Evolutionary conservation across 139 green algal species (phyloP).

Genomic region (Chlamydomonas incerta): DNA sequence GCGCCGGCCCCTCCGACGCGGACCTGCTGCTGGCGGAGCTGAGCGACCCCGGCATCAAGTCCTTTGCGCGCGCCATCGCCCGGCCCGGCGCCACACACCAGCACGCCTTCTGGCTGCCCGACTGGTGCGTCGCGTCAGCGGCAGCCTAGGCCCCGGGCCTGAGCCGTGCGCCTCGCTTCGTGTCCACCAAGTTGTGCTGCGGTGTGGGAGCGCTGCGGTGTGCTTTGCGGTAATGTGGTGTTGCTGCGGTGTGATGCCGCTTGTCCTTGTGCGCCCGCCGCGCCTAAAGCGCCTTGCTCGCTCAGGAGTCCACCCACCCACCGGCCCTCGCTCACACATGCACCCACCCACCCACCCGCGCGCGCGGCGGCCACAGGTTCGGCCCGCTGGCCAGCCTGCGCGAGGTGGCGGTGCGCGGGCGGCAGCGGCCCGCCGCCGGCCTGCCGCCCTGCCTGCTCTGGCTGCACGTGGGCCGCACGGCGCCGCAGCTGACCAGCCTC

Average conservation of each 20-base stretch:
- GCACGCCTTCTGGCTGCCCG: slow-evolving; percentile 33
- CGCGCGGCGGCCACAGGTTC: too few relatives aligned
- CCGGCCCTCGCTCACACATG: too few relatives aligned
- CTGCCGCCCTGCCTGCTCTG: slow-evolving; percentile 27
- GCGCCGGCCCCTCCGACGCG: background rate
- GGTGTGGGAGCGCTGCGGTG: too few relatives aligned
- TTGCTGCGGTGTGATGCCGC: too few relatives aligned
- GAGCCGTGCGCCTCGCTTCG: too few relatives aligned
- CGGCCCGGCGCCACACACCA: slow-evolving; percentile 6
- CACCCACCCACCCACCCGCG: too few relatives aligned
- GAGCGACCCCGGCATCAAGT: slow-evolving; percentile 22
- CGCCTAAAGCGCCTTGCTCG: too few relatives aligned
- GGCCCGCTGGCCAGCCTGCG: background rate
- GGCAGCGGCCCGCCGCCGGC: slow-evolving; percentile 8
- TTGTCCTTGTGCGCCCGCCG: too few relatives aligned
- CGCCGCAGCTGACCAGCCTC: background rate
- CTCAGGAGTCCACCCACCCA: too few relatives aligned
- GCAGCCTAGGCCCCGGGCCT: too few relatives aligned
- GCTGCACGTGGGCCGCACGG: slow-evolving; percentile 24
- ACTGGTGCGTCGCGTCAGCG: slow-evolving; percentile 14
- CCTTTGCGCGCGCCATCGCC: background rate
- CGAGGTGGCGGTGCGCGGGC: slow-evolving; percentile 16
- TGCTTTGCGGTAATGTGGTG: too few relatives aligned
- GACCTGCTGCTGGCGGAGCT: background rate
- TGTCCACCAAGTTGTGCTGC: too few relatives aligned